Conservation (phyloP, 1,139 yeast genomes). For the Kodamaea sp. region DNA sequence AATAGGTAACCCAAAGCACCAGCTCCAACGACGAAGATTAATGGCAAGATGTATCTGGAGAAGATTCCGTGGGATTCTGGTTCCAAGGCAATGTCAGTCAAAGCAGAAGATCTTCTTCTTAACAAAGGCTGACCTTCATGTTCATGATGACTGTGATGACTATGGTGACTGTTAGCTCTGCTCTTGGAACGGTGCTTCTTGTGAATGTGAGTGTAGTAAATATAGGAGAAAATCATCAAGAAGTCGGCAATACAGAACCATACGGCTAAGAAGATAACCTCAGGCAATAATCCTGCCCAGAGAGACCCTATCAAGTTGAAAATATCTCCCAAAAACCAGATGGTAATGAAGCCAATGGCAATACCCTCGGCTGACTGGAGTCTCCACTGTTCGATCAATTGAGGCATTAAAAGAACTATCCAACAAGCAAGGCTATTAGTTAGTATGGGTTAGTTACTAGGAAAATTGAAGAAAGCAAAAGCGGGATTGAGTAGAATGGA, state of each 20-base stretch:
- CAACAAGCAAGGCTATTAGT: constrained; percentile 61
- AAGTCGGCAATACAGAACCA: constrained; percentile 77
- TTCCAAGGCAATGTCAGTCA: constrained; percentile 47
- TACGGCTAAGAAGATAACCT: constrained; percentile 66
- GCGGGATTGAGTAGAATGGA: no score
- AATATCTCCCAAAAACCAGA: constrained; percentile 77
- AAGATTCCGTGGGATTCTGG: constrained; percentile 48
- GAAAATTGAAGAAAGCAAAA: no score
- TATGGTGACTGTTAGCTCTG: constrained; percentile 8
- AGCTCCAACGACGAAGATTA: constrained; percentile 65
- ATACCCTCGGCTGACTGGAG: constrained; percentile 78
- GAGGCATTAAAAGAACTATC: constrained; percentile 80
- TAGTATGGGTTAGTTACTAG: constrained; percentile 15
- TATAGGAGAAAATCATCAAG: constrained; percentile 60
- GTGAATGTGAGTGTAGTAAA: constrained; percentile 53
- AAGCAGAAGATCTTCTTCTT: constrained; percentile 47
- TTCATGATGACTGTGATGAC: constrained; percentile 5
- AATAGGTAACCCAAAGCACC: constrained; percentile 64
- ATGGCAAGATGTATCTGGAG: constrained; percentile 57
- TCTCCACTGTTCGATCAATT: constrained; percentile 80
- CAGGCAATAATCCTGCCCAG: constrained; percentile 72
- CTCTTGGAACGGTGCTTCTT: constrained; percentile 29
- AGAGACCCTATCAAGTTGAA: constrained; percentile 67
- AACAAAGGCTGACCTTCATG: constrained; percentile 19
- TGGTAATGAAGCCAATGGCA: constrained; percentile 64